phyloP scores from a whole-genome alignment of 176 grass and related monocot species.

The Oryza longistaminata region DNA sequence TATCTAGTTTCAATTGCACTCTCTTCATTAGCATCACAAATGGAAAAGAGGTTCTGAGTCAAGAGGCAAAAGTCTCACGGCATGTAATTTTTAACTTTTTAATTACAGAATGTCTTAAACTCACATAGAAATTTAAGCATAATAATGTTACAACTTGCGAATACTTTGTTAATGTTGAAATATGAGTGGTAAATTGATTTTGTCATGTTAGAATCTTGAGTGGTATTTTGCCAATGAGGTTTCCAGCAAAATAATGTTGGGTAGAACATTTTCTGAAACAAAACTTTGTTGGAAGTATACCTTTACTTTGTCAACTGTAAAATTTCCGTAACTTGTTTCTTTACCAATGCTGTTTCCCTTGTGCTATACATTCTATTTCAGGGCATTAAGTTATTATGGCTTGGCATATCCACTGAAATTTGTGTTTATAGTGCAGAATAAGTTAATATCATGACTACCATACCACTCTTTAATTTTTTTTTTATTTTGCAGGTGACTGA shows the following conservation, averaged over 20 bases:
- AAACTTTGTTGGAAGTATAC: slow-evolving; percentile 4
- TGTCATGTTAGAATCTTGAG: slow-evolving; percentile 4
- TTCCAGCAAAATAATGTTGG: slow-evolving; percentile 10
- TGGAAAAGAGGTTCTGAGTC: neutral
- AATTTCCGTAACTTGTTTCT: neutral
- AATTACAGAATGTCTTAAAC: slow-evolving; percentile 13
- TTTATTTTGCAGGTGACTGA: slow-evolving; percentile 43
- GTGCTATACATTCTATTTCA: slow-evolving; percentile 27
- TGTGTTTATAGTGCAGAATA: slow-evolving; percentile 14
- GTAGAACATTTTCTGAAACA: neutral
- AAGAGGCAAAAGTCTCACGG: slow-evolving; percentile 9
- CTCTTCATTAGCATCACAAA: neutral
- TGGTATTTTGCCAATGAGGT: neutral
- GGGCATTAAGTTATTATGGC: slow-evolving; percentile 25
- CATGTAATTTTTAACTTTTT: slow-evolving; percentile 8
- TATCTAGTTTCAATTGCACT: neutral
- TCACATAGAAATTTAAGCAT: slow-evolving; percentile 27
- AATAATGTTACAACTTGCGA: neutral
- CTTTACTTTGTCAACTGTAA: slow-evolving; percentile 15
- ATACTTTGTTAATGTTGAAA: slow-evolving; percentile 24
- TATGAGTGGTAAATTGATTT: slow-evolving; percentile 16
- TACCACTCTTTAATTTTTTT: slow-evolving; percentile 13
- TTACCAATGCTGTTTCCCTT: neutral
- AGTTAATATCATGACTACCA: slow-evolving; percentile 13
- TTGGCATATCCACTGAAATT: slow-evolving; percentile 38